Evolutionary conservation across 2,329 filamentous ascomycete genomes (phyloP).

Genomic region (Fusarium guadeloupense): DNA sequence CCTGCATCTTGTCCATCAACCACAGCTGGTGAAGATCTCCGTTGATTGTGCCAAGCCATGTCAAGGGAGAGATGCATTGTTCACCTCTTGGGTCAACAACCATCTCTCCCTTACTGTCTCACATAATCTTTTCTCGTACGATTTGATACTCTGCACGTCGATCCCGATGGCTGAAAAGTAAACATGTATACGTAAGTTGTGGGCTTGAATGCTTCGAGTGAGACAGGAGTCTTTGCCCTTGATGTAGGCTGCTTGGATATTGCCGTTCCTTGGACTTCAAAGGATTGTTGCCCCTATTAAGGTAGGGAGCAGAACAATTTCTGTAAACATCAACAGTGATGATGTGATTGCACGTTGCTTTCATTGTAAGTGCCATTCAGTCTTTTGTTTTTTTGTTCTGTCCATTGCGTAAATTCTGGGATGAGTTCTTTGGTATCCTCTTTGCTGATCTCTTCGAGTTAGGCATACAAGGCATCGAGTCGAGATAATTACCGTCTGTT

Average conservation of each 20-base stretch:
- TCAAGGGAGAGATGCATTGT: constrained; percentile 24
- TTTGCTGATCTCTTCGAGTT: too few species aligned
- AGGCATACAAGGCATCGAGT: too few species aligned
- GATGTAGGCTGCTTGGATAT: constrained; percentile 11
- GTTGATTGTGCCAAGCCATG: constrained; percentile 6
- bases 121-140: not conserved
- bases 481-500: too few species aligned
- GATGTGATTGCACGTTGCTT: not conserved
- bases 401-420: too few species aligned
- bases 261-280: constrained; percentile 3
- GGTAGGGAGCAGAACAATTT: constrained; percentile 20
- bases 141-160: not conserved
- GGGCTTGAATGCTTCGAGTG: not conserved
- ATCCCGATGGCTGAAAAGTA: not conserved
- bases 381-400: not conserved
- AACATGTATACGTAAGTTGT: constrained; percentile 1
- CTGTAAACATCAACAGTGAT: constrained; percentile 2
- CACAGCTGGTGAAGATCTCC: not conserved
- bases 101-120: constrained; percentile 20
- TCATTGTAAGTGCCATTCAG: not conserved
- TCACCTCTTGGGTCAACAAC: not conserved
- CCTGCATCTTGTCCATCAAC: not conserved
- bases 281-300: constrained; percentile 10
- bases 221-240: constrained; percentile 18
- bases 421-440: too few species aligned